Evolutionary conservation across 192 early-diverging fungal genomes (phyloP), one percentile per base, ranked within the genome.

Genomic region (Kappamyces sp.): DNA sequence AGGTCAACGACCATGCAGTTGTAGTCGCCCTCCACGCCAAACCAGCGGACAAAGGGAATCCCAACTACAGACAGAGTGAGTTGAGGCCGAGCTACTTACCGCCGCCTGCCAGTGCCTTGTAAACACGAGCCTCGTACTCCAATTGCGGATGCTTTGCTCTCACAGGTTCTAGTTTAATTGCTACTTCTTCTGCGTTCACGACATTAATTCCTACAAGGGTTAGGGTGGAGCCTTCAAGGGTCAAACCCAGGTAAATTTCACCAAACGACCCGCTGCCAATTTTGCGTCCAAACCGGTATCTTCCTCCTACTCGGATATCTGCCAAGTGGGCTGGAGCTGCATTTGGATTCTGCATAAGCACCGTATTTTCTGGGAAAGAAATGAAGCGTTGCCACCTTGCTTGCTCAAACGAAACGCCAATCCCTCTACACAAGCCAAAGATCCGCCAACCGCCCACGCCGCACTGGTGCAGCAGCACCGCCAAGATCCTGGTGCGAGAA

Each of bases 121-220:
- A 98, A 31, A 99, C 92, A 67, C 87, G 85, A 39, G 92, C 86
- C 67, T 99, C 97, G 70, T 97, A 98, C 72, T 97, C 94, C 6
- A 99, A 78, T 69, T 97, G 94, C 49, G 93, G 93, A 63, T 99
- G 94, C 68, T 90, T 89, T 35, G 94, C 92, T 74, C 89, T 90
- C 48, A 90, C 83, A 12, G 86, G 83, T 77, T 99, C 97, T 37
- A 99, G 79, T 74, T 99, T 99, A 73, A 97, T 92, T 43, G 94
- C 97, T 7, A 99, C 92, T 68, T 98, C 92, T 66, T 99, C 92
- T 52, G 88, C 88, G 51, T 89, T 91, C 66, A 89, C 79, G 34
- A 91, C 76, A 66, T 90, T 93, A 32, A 87, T 88, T 3, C 90
- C 91, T 87, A 54, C 8, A 2, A 47, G 51, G 52, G 44, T 34